Percentiles rank a stretch among this genome's conserved stretches.
Conservation (phyloP, 1,284 basidiomycete species). For the Trichosporon faecale region DNA sequence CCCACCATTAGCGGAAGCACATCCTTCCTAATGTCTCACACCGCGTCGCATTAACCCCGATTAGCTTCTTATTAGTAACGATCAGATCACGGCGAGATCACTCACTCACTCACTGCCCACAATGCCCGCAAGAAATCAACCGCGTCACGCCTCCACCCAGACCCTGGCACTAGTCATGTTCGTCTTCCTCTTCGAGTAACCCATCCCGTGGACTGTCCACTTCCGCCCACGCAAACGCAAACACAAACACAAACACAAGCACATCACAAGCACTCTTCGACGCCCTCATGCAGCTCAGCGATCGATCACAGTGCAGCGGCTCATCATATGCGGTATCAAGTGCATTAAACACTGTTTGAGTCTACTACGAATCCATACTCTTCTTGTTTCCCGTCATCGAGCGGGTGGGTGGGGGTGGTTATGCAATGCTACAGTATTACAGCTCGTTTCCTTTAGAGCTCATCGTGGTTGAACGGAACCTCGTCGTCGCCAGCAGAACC, state of each 20-base stretch:
- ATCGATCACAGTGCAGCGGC: not conserved
- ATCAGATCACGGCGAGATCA: not conserved
- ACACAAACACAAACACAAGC: not conserved
- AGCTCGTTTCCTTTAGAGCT: slow-evolving; percentile 44
- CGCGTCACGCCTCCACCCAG: not conserved
- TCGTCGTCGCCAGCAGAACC: slow-evolving; percentile 49
- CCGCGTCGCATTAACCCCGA: not conserved
- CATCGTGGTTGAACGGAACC: slow-evolving; percentile 50
- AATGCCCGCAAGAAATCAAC: not conserved
- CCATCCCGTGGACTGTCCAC: not conserved
- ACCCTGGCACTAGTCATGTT: slow-evolving; percentile 3
- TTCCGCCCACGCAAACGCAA: not conserved
- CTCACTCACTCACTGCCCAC: not conserved
- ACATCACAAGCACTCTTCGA: not conserved
- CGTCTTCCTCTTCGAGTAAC: slow-evolving; percentile 9
- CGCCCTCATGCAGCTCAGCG: too few relatives aligned
- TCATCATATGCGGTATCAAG: not conserved
- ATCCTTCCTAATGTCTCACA: not conserved
- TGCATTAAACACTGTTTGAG: slow-evolving; percentile 9
- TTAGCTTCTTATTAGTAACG: not conserved
- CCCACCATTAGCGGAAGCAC: not conserved
- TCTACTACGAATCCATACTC: slow-evolving; percentile 9
- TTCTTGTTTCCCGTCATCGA: not conserved
- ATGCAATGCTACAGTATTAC: slow-evolving; percentile 10
- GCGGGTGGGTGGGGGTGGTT: not conserved